Base-by-base conservation (phyloP, 768 basidiomycete species). In the Cyclocybe aegerita region DNA sequence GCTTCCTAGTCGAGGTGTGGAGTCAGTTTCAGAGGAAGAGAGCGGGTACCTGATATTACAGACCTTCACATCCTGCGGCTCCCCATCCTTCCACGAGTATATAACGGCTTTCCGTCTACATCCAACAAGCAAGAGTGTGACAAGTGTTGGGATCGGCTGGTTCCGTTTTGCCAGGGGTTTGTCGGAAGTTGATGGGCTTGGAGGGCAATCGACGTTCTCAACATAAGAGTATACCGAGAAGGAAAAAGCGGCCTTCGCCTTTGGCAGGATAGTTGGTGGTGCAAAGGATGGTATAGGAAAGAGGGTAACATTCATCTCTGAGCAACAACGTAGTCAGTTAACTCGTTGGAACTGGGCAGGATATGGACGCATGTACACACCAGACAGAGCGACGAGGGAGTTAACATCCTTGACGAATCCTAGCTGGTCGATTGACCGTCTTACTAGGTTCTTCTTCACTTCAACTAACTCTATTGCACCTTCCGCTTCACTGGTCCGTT, bases 61-160 rank as follows among this genome's bases (percentile, higher is more conserved):
- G 58, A 91, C 90, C 73, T 83, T 85, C 43, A 75, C 65, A 38
- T 83, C 85, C 55, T 90, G 84, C 17, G 84, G 76, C 50, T 93
- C 86, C 12, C 91, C 89, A 59, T 94, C 91, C 54, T 79, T 85
- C 88, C 93, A 95, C 7, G 82, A 79, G 64, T 94, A 93, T 11
- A 97, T 70, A 0, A 94, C 85, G 6, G 90, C 81, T 64, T 86
- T 92, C 55, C 93, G 79, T 54, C 88, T 73, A 64, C 95, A 97
- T 23, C 94, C 96, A 4, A 97, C 77, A 9, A 91, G 76, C 11
- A 99, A 77, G 48, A 79, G 77, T 0, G 93, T 93, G n/a, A 90
- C 72, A 16, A 86, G 66, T 3, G 77, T 78, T 32, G 90, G 85
- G 31, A 88, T 83, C 8, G 79, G 71, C 29, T 74, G 75, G 1